Evolutionary conservation across 345 rosid species (phyloP), one percentile per base, ranked within the genome.

Genomic region (Raphanus sativus): DNA sequence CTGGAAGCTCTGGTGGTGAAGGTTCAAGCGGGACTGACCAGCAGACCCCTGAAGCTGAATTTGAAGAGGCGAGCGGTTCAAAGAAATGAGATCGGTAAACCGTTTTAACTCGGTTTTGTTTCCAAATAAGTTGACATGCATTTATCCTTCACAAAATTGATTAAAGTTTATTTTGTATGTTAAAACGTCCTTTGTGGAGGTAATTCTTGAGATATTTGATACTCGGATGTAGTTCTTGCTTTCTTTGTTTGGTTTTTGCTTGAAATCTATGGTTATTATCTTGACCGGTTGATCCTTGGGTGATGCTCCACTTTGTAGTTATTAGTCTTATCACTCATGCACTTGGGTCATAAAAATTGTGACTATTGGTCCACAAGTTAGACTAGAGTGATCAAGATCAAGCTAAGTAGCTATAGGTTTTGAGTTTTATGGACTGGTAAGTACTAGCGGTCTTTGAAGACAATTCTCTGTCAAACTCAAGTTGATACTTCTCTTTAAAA

Each of bases 21-120:
- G 77, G 78, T 0, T 34, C 84, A 64, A 85, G 83, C 29, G 79
- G 79, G 0, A 79, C 73, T 25, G 87, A 87, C 32, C 85, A 87
- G 32, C 85, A 75, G 82, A 64, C 89, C 2, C 85, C 87, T 48
- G 55, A 87, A 70, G 86, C 91, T 28, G 89, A 86, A 59, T 87
- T 82, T 40, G 83, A 87, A 83, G 89, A 86, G 60, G 91, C 78
- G 2, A 81, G 72, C 34, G 82, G 81, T 68, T 73, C 82, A 54
- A 79, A 62, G 75, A 79, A 79, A 70, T 79, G 82, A 79, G 50
- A 66, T 72, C 6, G 15, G 55, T 65, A 61, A 72, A 56, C 17
- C 56, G 32, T 21, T 56, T 71, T 26, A 45, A 16, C 17, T 68
- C 65, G 65, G 36, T 72, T 36, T 78, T 36, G 28, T 62, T 55